Evolutionary conservation across 495 filamentous ascomycete species (phyloP), one percentile per base, ranked within the genome.

Genomic region (Daldinia vernicosa): DNA sequence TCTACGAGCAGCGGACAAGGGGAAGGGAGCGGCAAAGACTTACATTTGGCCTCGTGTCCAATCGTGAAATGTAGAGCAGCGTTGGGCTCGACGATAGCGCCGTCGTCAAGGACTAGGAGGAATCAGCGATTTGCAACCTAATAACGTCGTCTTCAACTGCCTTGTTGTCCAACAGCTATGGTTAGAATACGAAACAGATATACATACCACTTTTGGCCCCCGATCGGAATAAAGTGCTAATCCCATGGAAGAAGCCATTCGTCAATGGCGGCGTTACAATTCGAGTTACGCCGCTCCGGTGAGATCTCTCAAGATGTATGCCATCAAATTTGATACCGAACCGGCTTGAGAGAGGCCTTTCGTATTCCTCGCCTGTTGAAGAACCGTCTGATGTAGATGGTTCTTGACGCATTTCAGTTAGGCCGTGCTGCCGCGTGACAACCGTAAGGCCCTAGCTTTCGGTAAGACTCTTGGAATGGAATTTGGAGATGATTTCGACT

Each of bases 301-400:
- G 78, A 2, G 85, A 82, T 22, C 80, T 74, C 9, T 65, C 67
- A 52, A 86, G 80, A 27, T 76, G 73, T 67, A 82, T 82, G 4
- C 81, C 82, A 22, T 83, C 80, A 33, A 87, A 78, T 45, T 75
- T 75, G 27, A 88, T 75, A 1, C 86, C 86, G 67, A 86, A 85
- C 63, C 83, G 81, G 6, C 68, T 66, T 11, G 62, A 70, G 1
- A 66, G 15, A 0, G 68, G 68, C 6, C 15, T 66, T 14, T 81
- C 84, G 37, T 80, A 81, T 14, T 78, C 76, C 8, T 66, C 68
- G 15, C 68, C 68, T 28, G 51, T 8, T 9, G 68, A 66, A 4
- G 47, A 35, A 27, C 85, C 85, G 63, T 86, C 83, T 9, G 77
- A 63, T 0, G 84, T 85, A 6, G 63, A 70, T 6, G 37, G 53